phyloP scores from a whole-genome alignment of 2,329 filamentous ascomycete genomes.

The Lachnellula occidentalis region DNA sequence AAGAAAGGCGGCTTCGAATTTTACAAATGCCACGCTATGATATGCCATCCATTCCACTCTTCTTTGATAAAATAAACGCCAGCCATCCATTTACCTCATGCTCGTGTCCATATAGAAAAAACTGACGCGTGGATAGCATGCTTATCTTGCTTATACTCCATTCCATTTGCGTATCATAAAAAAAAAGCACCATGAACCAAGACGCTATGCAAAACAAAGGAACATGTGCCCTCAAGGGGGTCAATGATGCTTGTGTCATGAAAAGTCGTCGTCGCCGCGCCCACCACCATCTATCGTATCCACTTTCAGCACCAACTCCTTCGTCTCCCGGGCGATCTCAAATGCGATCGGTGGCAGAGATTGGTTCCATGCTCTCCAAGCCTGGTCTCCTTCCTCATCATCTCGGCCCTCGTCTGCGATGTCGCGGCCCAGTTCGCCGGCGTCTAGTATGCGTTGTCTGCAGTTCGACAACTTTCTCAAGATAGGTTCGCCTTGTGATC shows the following conservation, averaged over 20 bases:
- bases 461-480: constrained; percentile 55
- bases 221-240: not conserved
- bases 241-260: constrained; percentile 14
- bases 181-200: not conserved
- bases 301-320: constrained; percentile 57
- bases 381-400: constrained; percentile 46
- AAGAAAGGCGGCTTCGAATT: not conserved
- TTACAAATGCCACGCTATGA: not conserved
- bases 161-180: not conserved
- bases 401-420: constrained; percentile 50
- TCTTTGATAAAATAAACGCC: too few relatives aligned
- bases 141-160: too few relatives aligned
- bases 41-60: too few relatives aligned
- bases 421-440: constrained; percentile 55
- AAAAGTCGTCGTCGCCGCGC: constrained; percentile 27
- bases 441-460: constrained; percentile 59
- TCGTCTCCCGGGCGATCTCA: constrained; percentile 75
- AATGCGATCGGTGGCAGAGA: constrained; percentile 80
- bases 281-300: constrained; percentile 32
- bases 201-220: constrained; percentile 12
- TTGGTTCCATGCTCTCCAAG: constrained; percentile 60
- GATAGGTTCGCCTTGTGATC: constrained; percentile 44
- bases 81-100: not conserved
- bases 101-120: not conserved
- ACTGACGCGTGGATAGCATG: not conserved